Evolutionary conservation across 2,329 filamentous ascomycete genomes (phyloP).

Genomic region (Penicillium psychrosexuale): DNA sequence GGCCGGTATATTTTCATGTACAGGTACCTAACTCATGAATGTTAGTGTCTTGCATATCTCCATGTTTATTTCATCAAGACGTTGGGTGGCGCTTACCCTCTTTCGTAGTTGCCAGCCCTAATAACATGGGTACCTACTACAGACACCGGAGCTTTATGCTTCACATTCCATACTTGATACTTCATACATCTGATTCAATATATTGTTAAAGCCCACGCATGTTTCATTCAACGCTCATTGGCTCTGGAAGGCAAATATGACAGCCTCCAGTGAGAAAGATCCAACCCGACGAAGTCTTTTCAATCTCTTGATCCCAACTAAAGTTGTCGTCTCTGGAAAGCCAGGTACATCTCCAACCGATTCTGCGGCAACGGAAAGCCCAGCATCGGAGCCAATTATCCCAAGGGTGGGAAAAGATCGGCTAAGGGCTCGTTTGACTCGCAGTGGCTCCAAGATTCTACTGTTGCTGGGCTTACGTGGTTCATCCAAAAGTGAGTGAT

Average conservation of each 20-base stretch:
- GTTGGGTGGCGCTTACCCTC: neutral
- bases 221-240: neutral
- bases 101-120: neutral
- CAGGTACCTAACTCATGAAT: neutral
- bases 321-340: conserved; percentile 17
- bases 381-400: conserved; percentile 20
- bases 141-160: neutral
- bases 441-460: conserved; percentile 38
- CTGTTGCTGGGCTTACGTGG: conserved; percentile 34
- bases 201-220: neutral
- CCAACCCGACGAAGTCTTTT: conserved; percentile 26
- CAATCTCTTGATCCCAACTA: conserved; percentile 22
- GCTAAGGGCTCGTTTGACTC: conserved; percentile 32
- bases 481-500: conserved; percentile 26
- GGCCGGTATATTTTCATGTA: neutral
- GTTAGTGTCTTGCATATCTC: neutral
- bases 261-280: conserved; percentile 16
- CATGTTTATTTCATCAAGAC: neutral
- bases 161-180: neutral
- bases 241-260: conserved; percentile 17
- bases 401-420: conserved; percentile 21
- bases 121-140: neutral
- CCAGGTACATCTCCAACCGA: conserved; percentile 14
- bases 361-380: conserved; percentile 27
- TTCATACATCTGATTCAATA: neutral